Evolutionary conservation across 2,329 filamentous ascomycete species (phyloP).

Genomic region (Exophiala viscosa): DNA sequence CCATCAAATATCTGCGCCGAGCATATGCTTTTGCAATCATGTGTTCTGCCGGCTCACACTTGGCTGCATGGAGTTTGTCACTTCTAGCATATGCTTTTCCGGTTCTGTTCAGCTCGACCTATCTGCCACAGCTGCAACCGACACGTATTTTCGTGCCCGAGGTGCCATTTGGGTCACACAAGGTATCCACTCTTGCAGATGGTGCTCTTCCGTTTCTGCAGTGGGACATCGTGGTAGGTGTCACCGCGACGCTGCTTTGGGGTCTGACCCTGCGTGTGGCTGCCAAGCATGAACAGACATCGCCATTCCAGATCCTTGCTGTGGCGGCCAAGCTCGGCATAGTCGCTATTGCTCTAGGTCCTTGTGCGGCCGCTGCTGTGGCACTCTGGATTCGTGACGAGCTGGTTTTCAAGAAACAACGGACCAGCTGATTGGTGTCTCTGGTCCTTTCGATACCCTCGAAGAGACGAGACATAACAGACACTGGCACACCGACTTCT

Average conservation of each 20-base stretch:
- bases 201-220: slow-evolving; percentile 47
- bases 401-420: slow-evolving; percentile 30
- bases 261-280: slow-evolving; percentile 37
- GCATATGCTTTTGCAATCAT: slow-evolving; percentile 42
- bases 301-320: slow-evolving; percentile 27
- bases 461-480: too few relatives aligned
- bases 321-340: slow-evolving; percentile 36
- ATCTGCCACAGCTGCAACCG: slow-evolving; percentile 37
- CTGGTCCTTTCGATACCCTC: too few relatives aligned
- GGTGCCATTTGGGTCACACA: slow-evolving; percentile 31
- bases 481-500: too few relatives aligned
- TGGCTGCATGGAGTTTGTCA: slow-evolving; percentile 41
- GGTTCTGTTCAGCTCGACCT: slow-evolving; percentile 33
- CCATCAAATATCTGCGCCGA: slow-evolving; percentile 35
- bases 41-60: slow-evolving; percentile 40
- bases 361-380: slow-evolving; percentile 43
- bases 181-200: slow-evolving; percentile 36
- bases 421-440: too few relatives aligned
- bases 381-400: slow-evolving; percentile 52
- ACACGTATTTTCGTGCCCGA: slow-evolving; percentile 39
- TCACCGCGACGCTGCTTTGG: slow-evolving; percentile 45
- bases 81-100: slow-evolving; percentile 38
- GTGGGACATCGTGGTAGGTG: slow-evolving; percentile 49
- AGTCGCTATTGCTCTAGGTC: slow-evolving; percentile 40
- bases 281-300: slow-evolving; percentile 31